phyloP scores from a whole-genome alignment of 192 early-diverging fungal genomes.

The Entophlyctis luteolus region DNA sequence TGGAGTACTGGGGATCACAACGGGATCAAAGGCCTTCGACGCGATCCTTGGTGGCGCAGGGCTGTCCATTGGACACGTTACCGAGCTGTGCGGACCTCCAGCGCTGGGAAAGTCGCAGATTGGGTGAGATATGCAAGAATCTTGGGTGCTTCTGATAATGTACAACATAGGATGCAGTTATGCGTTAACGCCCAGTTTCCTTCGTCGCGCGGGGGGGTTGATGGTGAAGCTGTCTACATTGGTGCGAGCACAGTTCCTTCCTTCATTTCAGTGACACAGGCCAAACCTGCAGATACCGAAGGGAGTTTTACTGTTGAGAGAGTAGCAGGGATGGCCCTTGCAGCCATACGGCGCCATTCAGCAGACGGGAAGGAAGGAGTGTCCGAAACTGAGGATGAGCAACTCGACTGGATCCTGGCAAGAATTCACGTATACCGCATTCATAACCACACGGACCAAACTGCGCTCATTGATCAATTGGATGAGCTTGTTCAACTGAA shows the following conservation, averaged over 20 bases:
- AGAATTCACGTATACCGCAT: conserved; percentile 35
- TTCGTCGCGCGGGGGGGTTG: conserved; percentile 10
- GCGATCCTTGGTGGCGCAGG: conserved; percentile 43
- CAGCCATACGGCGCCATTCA: not conserved
- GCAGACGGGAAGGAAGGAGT: too few relatives aligned
- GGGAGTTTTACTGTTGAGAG: conserved; percentile 40
- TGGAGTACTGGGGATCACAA: conserved; percentile 25
- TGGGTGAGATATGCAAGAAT: conserved; percentile 21
- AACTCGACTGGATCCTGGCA: conserved; percentile 11
- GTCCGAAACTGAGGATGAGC: not conserved
- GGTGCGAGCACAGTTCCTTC: conserved; percentile 14
- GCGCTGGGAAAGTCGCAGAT: conserved; percentile 55
- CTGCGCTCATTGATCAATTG: conserved; percentile 30
- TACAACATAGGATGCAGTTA: conserved; percentile 40
- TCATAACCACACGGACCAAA: conserved; percentile 30
- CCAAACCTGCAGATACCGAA: conserved; percentile 37
- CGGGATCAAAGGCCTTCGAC: conserved; percentile 39
- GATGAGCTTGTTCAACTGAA: conserved; percentile 14
- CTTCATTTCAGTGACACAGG: not conserved
- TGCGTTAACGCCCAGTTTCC: conserved; percentile 43
- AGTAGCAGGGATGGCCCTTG: conserved; percentile 32
- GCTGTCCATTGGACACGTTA: conserved; percentile 38
- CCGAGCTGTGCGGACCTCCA: conserved; percentile 48
- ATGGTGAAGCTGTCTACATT: conserved; percentile 40
- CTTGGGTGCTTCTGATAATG: not conserved